Evolutionary conservation across 2,329 filamentous ascomycete genomes (phyloP).

Genomic region (Bretziella fagacearum): DNA sequence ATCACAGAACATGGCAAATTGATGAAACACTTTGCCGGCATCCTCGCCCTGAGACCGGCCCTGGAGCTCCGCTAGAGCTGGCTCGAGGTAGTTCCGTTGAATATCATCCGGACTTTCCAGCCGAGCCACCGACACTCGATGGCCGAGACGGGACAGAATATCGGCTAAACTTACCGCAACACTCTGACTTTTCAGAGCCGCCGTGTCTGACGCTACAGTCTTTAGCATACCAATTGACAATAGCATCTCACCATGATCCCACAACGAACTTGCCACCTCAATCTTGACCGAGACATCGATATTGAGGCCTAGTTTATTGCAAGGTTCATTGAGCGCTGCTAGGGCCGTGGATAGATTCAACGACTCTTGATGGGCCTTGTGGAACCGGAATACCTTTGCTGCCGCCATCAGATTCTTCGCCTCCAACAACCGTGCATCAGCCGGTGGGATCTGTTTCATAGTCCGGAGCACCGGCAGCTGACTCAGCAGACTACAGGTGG

Average conservation of each 20-base stretch:
- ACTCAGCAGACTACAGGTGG: constrained; percentile 62
- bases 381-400: constrained; percentile 58
- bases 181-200: constrained; percentile 48
- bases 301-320: constrained; percentile 51
- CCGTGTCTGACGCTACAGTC: constrained; percentile 34
- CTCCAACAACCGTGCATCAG: constrained; percentile 53
- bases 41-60: constrained; percentile 50
- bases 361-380: constrained; percentile 71
- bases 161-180: constrained; percentile 59
- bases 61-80: constrained; percentile 66
- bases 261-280: constrained; percentile 77
- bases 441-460: constrained; percentile 41
- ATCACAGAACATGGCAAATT: constrained; percentile 91
- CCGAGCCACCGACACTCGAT: constrained; percentile 75
- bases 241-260: constrained; percentile 83
- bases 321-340: constrained; percentile 56
- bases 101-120: constrained; percentile 85
- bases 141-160: constrained; percentile 70
- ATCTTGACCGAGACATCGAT: constrained; percentile 63
- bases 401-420: constrained; percentile 60
- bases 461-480: constrained; percentile 48
- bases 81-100: constrained; percentile 68
- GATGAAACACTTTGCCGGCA: constrained; percentile 78
- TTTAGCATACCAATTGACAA: constrained; percentile 82
- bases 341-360: constrained; percentile 71